Evolutionary conservation across 129 eudicot species (phyloP).

Genomic region (Flaveria ramosissima): DNA sequence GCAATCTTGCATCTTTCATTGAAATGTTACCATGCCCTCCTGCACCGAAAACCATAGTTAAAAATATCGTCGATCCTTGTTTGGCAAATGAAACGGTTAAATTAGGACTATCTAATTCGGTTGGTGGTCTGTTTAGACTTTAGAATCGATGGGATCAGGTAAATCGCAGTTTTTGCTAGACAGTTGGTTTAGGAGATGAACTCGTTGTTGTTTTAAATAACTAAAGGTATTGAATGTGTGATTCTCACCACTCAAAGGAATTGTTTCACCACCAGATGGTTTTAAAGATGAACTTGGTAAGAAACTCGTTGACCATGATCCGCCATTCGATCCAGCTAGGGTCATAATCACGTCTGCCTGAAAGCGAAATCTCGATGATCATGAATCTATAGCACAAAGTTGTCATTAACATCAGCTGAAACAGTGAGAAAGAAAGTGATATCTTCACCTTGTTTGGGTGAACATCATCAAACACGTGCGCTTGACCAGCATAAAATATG

Average conservation of each 20-base stretch:
- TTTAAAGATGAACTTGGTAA: constrained; percentile 48
- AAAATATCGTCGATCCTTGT: neutral
- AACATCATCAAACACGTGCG: constrained; percentile 94
- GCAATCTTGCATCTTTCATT: constrained; percentile 31
- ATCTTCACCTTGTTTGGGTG: constrained; percentile 77
- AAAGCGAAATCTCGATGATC: constrained; percentile 13
- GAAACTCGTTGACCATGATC: constrained; percentile 91
- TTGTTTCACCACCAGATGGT: constrained; percentile 47
- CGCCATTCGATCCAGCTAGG: constrained; percentile 90
- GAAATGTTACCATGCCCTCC: constrained; percentile 28
- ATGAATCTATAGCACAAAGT: constrained; percentile 12
- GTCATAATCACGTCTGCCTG: constrained; percentile 97
- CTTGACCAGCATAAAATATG: constrained; percentile 95
- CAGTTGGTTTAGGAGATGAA: too few species aligned
- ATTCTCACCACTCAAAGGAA: constrained; percentile 40
- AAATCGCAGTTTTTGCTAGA: too few species aligned
- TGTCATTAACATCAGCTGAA: neutral
- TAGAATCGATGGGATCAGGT: neutral
- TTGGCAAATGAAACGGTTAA: neutral
- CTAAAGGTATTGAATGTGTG: constrained; percentile 29
- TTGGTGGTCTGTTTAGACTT: neutral
- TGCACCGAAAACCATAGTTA: constrained; percentile 19
- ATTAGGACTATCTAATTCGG: neutral
- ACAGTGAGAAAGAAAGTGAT: constrained; percentile 20
- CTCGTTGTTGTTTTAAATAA: neutral